These are phyloP conservation scores for Trichoderma cornu-damae DNA, from an alignment of 2,329 filamentous ascomycete species.

Conservation along the genomic window DNA sequence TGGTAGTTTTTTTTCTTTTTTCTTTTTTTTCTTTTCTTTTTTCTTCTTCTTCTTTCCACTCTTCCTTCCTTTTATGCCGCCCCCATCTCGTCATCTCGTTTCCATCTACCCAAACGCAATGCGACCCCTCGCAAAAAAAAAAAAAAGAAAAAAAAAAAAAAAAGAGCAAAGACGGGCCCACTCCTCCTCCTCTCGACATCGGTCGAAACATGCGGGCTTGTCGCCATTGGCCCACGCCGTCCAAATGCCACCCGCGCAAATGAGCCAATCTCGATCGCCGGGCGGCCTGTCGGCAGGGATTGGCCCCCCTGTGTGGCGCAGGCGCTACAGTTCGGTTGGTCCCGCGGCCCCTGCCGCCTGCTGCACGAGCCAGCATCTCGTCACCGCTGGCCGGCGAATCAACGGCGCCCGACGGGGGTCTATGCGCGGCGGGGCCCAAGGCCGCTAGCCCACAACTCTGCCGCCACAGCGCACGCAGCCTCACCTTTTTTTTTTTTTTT, in stretches of 20 bases:
- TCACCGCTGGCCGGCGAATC: constrained; percentile 42
- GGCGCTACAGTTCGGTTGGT: constrained; percentile 42
- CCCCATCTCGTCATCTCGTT: not conserved
- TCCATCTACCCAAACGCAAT: no score
- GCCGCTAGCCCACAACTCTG: constrained; percentile 16
- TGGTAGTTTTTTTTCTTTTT: not conserved
- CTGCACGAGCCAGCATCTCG: constrained; percentile 41
- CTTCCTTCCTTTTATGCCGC: no score
- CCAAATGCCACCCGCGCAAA: constrained; percentile 27
- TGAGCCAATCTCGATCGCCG: constrained; percentile 39
- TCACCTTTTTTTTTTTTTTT: constrained; percentile 9
- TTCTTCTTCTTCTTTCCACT: no score
- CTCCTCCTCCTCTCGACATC: constrained; percentile 4
- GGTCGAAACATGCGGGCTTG: constrained; percentile 14
- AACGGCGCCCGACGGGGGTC: constrained; percentile 22
- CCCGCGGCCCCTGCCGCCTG: constrained; percentile 42
- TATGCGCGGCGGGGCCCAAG: constrained; percentile 2
- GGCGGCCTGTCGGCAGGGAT: constrained; percentile 26
- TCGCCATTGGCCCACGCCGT: constrained; percentile 18
- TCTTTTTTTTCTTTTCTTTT: no score
- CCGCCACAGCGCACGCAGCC: constrained; percentile 18
- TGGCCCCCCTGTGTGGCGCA: constrained; percentile 28
- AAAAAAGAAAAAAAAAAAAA: not conserved
- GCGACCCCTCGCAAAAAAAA: no score
- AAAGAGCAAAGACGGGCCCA: not conserved